Base-by-base conservation (phyloP, 352 stramenopile genomes). In the Saprolegnia diclina region DNA sequence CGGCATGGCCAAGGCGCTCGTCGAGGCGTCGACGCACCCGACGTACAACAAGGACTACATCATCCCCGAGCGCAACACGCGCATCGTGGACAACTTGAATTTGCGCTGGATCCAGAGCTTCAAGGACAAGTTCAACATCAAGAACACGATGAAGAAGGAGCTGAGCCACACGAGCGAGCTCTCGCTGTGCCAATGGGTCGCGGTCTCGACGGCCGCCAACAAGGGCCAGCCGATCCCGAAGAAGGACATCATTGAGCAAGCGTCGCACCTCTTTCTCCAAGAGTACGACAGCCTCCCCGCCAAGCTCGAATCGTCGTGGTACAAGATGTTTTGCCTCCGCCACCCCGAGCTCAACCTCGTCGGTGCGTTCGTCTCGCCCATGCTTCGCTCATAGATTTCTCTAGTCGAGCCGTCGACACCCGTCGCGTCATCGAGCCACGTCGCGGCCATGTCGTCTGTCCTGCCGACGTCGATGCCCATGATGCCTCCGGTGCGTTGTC, bases 41-140 rank as follows among this genome's bases (percentile, higher is more conserved):
- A 42, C 38, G n/a, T 66, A 54, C 57, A 66, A 66, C 57, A 66
- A 66, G 42, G 57, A 66, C 40, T 66, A 56, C 38, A 54, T 66
- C 37, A 42, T 66, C 6, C 57, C 57, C 6, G 37, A 66, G 40
- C 57, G 57, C 57, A 66, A 66, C 24, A 54, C 35, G 7, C 19
- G 4, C 21, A 29, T 66, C 14, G 24, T 40, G 21, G 57, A 66
- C 44, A 29, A 54, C 18, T 9, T 66, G 29, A 66, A 66, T 40
- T 40, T 66, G n/a, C 57, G 57, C 9, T 66, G 57, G 57, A 35
- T 66, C 13, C 57, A 66, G 53, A 48, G 26, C 22, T 66, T 66
- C 40, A 66, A 66, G 26, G 57, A 66, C 26, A 66, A 55, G 38
- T 66, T 66, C 57, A 40, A 66, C 37, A 21, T 21, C 5, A 26